Evolutionary conservation across 805 yeast species (phyloP).

Genomic region (Lipomyces kockii): DNA sequence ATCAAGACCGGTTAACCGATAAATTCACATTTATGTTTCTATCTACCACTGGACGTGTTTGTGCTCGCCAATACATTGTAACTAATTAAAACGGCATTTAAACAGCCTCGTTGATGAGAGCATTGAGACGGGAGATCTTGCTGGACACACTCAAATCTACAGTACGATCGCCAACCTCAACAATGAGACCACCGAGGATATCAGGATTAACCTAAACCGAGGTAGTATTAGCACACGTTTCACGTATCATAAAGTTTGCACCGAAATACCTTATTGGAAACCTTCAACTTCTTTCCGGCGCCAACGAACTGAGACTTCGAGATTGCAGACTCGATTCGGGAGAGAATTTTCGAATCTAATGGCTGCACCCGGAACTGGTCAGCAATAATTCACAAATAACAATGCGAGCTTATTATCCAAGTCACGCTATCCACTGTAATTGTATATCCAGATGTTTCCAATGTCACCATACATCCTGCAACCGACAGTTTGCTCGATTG

Average conservation of each 20-base stretch:
- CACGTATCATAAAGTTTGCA: neutral
- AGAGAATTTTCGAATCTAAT: conserved; percentile 78
- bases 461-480: neutral
- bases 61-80: neutral
- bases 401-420: neutral
- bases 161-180: conserved; percentile 95
- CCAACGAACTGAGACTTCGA: conserved; percentile 81
- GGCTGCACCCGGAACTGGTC: conserved; percentile 46
- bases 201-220: conserved; percentile 65
- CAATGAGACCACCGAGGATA: conserved; percentile 92
- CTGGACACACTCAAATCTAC: conserved; percentile 88
- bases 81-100: conserved; percentile 45
- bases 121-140: conserved; percentile 87
- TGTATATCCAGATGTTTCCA: neutral
- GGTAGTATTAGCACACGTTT: neutral
- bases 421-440: neutral
- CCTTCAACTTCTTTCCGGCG: conserved; percentile 79
- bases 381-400: neutral
- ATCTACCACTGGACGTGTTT: neutral
- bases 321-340: conserved; percentile 78
- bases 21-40: neutral
- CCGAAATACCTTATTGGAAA: conserved; percentile 62
- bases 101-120: conserved; percentile 82
- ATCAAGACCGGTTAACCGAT: too few species aligned
- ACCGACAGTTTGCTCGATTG: neutral